A percentile compares a stretch with the other conserved stretches of the same genome.
Evolutionary conservation across 495 filamentous ascomycete genomes (phyloP).

Genomic region (Talaromyces liani): DNA sequence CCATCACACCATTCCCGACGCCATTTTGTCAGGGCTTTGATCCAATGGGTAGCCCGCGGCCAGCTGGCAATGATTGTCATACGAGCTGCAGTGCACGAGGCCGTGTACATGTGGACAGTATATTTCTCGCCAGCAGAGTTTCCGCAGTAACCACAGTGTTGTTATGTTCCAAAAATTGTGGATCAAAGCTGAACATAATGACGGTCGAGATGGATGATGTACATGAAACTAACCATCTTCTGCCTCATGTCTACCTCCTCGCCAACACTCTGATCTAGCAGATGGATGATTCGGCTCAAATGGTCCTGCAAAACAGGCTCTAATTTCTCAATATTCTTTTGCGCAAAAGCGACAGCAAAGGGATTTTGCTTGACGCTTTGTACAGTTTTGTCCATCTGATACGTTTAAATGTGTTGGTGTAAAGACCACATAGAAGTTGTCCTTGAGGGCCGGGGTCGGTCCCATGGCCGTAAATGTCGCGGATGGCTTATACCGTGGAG

Average conservation of each 20-base stretch:
- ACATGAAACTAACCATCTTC: neutral
- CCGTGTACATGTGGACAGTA: neutral
- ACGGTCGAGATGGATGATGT: neutral
- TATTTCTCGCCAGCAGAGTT: neutral
- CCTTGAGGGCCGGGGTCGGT: neutral
- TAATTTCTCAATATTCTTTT: neutral
- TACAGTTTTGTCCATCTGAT: neutral
- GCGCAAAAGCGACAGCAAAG: neutral
- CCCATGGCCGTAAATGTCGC: neutral
- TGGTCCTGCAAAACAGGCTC: neutral
- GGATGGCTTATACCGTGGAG: neutral
- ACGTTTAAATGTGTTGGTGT: neutral
- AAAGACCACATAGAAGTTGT: neutral
- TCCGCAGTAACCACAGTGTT: neutral
- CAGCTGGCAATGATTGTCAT: neutral
- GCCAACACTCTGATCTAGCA: neutral
- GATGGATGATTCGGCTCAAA: neutral
- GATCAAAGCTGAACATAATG: neutral
- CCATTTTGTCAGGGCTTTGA: neutral
- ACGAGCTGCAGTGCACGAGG: neutral
- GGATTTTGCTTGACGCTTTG: neutral
- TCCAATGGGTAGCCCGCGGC: neutral
- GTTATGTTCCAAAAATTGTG: neutral
- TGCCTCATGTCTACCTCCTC: neutral
- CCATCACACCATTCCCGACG: neutral